Conservation (phyloP, 2,329 filamentous ascomycete genomes). For the Penicillium sp. region DNA sequence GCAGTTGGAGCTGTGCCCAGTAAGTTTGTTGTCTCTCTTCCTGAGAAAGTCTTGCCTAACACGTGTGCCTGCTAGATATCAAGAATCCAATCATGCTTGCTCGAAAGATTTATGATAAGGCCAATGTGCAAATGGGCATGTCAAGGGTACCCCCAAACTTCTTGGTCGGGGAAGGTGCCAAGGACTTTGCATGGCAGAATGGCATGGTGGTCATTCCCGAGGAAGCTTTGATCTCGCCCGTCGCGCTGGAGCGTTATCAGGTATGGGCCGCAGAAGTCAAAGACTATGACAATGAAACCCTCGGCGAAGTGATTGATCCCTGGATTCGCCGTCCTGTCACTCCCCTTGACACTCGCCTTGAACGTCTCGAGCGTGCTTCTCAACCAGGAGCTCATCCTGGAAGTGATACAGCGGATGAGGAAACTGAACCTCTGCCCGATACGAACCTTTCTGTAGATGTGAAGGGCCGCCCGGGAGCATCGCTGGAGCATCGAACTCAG, state of each 20-base stretch:
- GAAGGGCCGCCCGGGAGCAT: background rate
- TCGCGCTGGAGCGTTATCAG: slow-evolving; percentile 72
- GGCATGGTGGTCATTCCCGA: slow-evolving; percentile 71
- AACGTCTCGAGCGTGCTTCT: background rate
- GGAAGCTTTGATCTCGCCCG: slow-evolving; percentile 74
- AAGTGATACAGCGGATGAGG: background rate
- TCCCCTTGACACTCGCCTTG: slow-evolving; percentile 18
- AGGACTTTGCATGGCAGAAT: slow-evolving; percentile 77
- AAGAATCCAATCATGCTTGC: slow-evolving; percentile 90
- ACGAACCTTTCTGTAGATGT: background rate
- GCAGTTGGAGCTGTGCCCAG: slow-evolving; percentile 87
- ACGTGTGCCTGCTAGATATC: slow-evolving; percentile 46
- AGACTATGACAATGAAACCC: slow-evolving; percentile 39
- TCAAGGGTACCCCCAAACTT: slow-evolving; percentile 90
- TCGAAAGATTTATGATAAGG: slow-evolving; percentile 74
- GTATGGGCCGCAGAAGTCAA: slow-evolving; percentile 63
- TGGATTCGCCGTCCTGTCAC: slow-evolving; percentile 25
- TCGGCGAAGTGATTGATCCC: slow-evolving; percentile 41
- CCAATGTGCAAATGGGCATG: slow-evolving; percentile 73
- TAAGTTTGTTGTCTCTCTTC: slow-evolving; percentile 50
- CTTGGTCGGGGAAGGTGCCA: slow-evolving; percentile 80
- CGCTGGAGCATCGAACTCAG: background rate
- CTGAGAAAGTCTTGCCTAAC: slow-evolving; percentile 5
- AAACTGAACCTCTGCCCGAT: background rate
- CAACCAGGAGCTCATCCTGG: background rate